Evolutionary conservation across 768 basidiomycete species (phyloP).

Genomic region (Terana coerulea): DNA sequence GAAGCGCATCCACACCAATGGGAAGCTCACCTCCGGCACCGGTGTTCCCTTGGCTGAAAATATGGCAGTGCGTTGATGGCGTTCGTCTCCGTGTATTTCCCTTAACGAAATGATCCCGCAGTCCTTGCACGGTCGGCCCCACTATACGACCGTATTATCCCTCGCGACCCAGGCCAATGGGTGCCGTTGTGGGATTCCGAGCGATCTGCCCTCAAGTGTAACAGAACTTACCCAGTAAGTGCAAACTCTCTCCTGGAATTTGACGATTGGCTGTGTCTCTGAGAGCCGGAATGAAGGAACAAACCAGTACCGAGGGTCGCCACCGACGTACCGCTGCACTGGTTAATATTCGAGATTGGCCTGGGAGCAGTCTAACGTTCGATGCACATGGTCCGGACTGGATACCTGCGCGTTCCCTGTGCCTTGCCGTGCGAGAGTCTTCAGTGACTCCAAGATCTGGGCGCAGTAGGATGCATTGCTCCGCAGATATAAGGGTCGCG

Average conservation of each 20-base stretch:
- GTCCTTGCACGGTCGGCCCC: neutral
- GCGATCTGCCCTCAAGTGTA: neutral
- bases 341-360: conserved; percentile 4
- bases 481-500: conserved; percentile 6
- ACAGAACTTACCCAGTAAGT: neutral
- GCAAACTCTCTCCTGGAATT: conserved; percentile 7
- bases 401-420: neutral
- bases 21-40: conserved; percentile 12
- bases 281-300: conserved; percentile 6
- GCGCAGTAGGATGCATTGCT: neutral
- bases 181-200: neutral
- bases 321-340: conserved; percentile 2
- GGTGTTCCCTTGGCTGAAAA: neutral
- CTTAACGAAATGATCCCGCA: conserved; percentile 1
- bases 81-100: neutral
- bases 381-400: conserved; percentile 9
- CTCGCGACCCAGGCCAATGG: neutral
- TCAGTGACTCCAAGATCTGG: neutral
- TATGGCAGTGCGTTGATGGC: neutral
- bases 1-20: conserved; percentile 9
- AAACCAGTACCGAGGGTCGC: conserved; percentile 14
- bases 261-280: neutral
- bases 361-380: conserved; percentile 8
- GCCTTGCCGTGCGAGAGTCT: conserved; percentile 11
- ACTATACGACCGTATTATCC: conserved; percentile 4